Evolutionary conservation across 2,329 filamentous ascomycete species (phyloP), one percentile per base, ranked within the genome.

Genomic region (Sordariomycetes sp.): DNA sequence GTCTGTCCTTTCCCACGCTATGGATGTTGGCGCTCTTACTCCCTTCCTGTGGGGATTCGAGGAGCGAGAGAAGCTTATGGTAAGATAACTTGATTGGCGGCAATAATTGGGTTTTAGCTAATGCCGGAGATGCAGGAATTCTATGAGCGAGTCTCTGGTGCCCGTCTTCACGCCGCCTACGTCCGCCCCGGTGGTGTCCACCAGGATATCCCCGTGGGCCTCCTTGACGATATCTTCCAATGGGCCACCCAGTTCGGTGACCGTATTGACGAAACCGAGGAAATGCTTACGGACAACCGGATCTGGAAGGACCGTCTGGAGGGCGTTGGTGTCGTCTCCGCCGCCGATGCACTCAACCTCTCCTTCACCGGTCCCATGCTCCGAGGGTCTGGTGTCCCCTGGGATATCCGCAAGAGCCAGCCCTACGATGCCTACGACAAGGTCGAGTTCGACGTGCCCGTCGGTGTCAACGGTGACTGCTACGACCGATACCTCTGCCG

Each of bases 21-120:
- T 97, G 94, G 94, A 99, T 74, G 94, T 99, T 71, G 94, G 94
- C 76, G 94, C 94, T 64, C 76, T 99, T 72, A 99, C 94, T 60
- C 94, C 94, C 65, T 99, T 99, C 83, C 74, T 99, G 78, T 99
- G 94, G 94, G 94, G 94, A 61, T 99, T 99, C 72, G 94, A 99
- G 77, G 94, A 99, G 79, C 89, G 94, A 81, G 94, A 99, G 79
- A 99, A 99, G 82, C 82, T 99, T 60, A 99, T 99, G 95, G 93
- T 97, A 80, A 71, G 83, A 48, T 22, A 7, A n/a, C 18, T 51
- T 11, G 24, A 37, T 56, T 22, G 12, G 28, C n/a, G 32, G 14
- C 20, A 50, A 60, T 53, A 54, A 34, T 35, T 8, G 32, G n/a
- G 34, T 22, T 37, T 22, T 50, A 50, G 46, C 46, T 50, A 14